Evolutionary conservation across 345 rosid species (phyloP).

Genomic region (Syzygium aqueum): DNA sequence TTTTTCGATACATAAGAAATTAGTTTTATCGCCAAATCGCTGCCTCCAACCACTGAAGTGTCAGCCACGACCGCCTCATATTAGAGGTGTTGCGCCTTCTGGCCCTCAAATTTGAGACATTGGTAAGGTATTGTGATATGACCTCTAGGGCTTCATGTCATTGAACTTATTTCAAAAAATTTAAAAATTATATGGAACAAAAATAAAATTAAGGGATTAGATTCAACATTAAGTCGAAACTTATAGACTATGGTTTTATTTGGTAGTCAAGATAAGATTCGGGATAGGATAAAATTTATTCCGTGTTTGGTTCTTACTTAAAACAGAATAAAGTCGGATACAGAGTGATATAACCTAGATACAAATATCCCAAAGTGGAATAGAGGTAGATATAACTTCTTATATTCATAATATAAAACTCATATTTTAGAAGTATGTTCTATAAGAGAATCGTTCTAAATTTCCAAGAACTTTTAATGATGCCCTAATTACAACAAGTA

Average conservation of each 20-base stretch:
- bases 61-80: no score
- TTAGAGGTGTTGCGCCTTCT: no score
- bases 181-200: background rate
- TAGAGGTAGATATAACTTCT: no score
- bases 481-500: background rate
- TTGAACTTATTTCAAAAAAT: no score
- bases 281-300: no score
- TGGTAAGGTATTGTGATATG: no score
- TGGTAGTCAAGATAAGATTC: background rate
- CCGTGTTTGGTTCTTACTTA: no score
- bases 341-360: no score
- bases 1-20: background rate
- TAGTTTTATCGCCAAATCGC: background rate
- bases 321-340: rapidly evolving
- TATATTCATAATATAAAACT: background rate
- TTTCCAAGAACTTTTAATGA: background rate
- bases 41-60: background rate
- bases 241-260: background rate
- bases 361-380: background rate
- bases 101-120: no score
- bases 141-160: no score
- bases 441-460: no score
- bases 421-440: background rate
- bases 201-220: background rate
- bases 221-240: background rate